Base-by-base conservation (phyloP, 768 basidiomycete species). In the Amanita brunnescens region DNA sequence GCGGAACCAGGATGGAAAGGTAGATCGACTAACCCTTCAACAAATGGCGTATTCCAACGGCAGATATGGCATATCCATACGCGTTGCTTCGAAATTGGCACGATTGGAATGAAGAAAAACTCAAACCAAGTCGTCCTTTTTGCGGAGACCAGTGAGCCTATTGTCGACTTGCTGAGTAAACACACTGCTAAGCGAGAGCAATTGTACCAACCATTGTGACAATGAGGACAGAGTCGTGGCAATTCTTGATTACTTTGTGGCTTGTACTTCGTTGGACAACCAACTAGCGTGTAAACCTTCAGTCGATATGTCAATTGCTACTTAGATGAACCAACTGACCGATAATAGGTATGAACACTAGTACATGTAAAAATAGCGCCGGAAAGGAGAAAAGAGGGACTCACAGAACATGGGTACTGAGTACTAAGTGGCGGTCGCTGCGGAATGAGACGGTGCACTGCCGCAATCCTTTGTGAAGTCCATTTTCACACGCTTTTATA, bases 31-130 rank as follows among this genome's bases (percentile, higher is more conserved):
- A 47, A 83, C 82, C 73, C 75, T 52, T 68, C 62, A 58, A 75
- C 74, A 58, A 74, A 68, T 2, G 74, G 72, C 8, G 76, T 71
- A 53, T 70, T 73, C 74, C 85, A 84, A 51, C 82, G 79, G 60
- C 87, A 90, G 53, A 83, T 85, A 20, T 71, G 71, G 64, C 87
- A 90, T 52, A 82, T 61, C 83, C 86, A 87, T 46, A 89, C 66
- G 49, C 76, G 77, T 49, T 76, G 76, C 43, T 75, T 75, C 20
- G 65, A 74, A 58, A 87, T 67, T 1, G 87, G 87, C 38, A 89
- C 64, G 51, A 90, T 65, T 20, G 83, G 87, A 12, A 90, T 72
- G 64, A 79, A 85, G 68, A 82, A 88, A 40, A 90, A 61, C 64
- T 87, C 83, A 61, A 90, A 84, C 87, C 85, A 88, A 33, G 67